Conservation (phyloP, 495 filamentous ascomycete genomes). For the Aspergillus haitiensis region DNA sequence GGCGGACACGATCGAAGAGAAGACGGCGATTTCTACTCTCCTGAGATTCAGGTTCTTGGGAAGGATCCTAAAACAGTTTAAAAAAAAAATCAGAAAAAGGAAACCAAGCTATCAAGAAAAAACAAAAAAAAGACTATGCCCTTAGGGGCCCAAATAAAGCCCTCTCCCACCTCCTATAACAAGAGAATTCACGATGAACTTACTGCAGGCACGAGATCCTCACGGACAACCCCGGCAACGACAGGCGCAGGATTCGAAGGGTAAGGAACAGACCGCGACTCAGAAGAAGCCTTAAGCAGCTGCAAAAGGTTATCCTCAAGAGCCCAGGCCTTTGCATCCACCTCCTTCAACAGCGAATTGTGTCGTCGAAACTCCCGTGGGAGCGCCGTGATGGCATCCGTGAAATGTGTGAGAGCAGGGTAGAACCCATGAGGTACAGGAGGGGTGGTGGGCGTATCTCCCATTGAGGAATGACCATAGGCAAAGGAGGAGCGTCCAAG, state of each 20-base stretch:
- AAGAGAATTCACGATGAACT: constrained; percentile 10
- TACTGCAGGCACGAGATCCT: constrained; percentile 42
- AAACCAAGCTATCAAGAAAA: constrained; percentile 5
- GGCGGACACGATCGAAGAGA: constrained; percentile 62
- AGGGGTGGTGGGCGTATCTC: constrained; percentile 34
- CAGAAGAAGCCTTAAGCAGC: constrained; percentile 65
- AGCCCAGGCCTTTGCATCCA: constrained; percentile 81
- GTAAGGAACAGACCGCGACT: constrained; percentile 48
- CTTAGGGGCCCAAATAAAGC: constrained; percentile 8
- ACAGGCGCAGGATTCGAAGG: constrained; percentile 43
- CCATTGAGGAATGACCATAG: constrained; percentile 40
- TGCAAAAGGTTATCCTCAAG: constrained; percentile 63
- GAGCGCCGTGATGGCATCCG: constrained; percentile 87
- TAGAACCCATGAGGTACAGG: constrained; percentile 66
- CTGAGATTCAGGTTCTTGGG: constrained; percentile 35
- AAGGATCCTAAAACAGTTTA: constrained; percentile 26
- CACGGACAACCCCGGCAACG: constrained; percentile 39
- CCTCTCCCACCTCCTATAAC: neutral
- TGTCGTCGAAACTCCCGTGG: constrained; percentile 93
- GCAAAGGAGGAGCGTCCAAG: constrained; percentile 51
- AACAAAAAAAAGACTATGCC: neutral
- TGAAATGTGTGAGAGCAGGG: constrained; percentile 91
- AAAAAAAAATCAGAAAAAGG: constrained; percentile 7
- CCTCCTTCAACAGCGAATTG: constrained; percentile 92
- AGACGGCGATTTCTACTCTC: constrained; percentile 56